Base-by-base conservation (phyloP, 768 basidiomycete genomes). In the Rubroboletus satanas region DNA sequence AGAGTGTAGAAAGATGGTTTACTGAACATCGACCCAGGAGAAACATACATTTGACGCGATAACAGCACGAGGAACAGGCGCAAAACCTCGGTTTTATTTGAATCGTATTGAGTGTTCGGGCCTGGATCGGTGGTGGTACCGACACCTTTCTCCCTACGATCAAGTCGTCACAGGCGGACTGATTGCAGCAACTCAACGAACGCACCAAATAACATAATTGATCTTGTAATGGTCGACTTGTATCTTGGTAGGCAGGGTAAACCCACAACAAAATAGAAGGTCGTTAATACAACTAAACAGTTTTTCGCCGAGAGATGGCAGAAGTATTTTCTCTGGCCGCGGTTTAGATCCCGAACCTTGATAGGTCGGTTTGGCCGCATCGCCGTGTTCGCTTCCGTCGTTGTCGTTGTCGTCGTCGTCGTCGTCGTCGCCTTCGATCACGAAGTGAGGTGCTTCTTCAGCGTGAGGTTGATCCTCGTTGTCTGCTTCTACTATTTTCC, bases 201-300 rank as follows among this genome's bases (percentile, higher is more conserved):
- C 87, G 56, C 68, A 92, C 92, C 93, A 96, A 51, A 95, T 95
- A 23, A 89, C 77, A 75, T 93, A 88, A 67, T 88, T 85, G 43
- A 93, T 85, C 67, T 90, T 88, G 68, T 90, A 83, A 62, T 87
- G 86, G 65, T 89, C 86, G 45, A 84, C 80, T 67, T 90, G 87
- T 43, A 88, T 75, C 68, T 82, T 83, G 29, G 79, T 80, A 9
- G 96, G 91, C 9, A 98, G 74, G 0, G 94, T 96, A 63, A 98
- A 97, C 12, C 92, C 93, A 62, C 92, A 95, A 66, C 93, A 93
- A 70, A 96, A 98, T 37, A 97, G 68, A 11, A 98, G 77, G 67
- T 98, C 95, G 53, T 92, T 82, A 10, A 92, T 75, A 55, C 85
- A 84, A 62, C 79, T 82, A 60, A 96, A 88, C 21, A 98, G 74